Evolutionary conservation across 805 yeast species (phyloP).

Genomic region (Candida namnaoensis): DNA sequence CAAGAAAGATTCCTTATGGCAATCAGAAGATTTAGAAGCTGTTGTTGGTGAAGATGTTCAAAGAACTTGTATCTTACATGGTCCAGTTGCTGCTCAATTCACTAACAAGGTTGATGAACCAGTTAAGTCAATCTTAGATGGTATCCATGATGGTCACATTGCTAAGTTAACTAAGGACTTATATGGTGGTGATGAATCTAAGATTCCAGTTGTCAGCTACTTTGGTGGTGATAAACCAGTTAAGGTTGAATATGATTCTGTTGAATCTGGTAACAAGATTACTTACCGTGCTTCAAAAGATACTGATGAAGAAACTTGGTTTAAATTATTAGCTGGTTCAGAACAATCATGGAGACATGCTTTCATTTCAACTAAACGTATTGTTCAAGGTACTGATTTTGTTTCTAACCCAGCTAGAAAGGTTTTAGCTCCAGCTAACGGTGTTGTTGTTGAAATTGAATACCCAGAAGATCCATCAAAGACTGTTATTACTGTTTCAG

Average conservation of each 20-base stretch:
- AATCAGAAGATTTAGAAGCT: slow-evolving; percentile 93
- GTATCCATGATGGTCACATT: slow-evolving; percentile 87
- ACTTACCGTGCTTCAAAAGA: slow-evolving; percentile 30
- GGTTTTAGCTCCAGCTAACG: slow-evolving; percentile 67
- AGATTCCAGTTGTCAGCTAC: slow-evolving; percentile 84
- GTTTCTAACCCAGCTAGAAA: slow-evolving; percentile 72
- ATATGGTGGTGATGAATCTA: slow-evolving; percentile 61
- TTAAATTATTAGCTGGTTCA: slow-evolving; percentile 71
- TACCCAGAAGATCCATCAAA: slow-evolving; percentile 41
- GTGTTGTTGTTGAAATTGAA: slow-evolving; percentile 54
- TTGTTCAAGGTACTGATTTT: slow-evolving; percentile 81
- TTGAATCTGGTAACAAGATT: slow-evolving; percentile 22
- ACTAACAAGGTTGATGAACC: slow-evolving; percentile 87
- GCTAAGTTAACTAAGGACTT: slow-evolving; percentile 54
- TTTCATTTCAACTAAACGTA: slow-evolving; percentile 64
- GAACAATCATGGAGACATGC: slow-evolving; percentile 87
- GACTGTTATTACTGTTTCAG: slow-evolving; percentile 57
- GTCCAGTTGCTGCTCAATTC: slow-evolving; percentile 96
- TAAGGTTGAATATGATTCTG: slow-evolving; percentile 23
- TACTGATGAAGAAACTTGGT: slow-evolving; percentile 48
- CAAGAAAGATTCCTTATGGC: slow-evolving; percentile 99
- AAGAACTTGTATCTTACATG: slow-evolving; percentile 98
- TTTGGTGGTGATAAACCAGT: slow-evolving; percentile 62
- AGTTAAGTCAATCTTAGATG: slow-evolving; percentile 80
- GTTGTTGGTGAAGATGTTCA: slow-evolving; percentile 95